Conservation (phyloP, 2,329 filamentous ascomycete genomes). For the Triangularia setosa region DNA sequence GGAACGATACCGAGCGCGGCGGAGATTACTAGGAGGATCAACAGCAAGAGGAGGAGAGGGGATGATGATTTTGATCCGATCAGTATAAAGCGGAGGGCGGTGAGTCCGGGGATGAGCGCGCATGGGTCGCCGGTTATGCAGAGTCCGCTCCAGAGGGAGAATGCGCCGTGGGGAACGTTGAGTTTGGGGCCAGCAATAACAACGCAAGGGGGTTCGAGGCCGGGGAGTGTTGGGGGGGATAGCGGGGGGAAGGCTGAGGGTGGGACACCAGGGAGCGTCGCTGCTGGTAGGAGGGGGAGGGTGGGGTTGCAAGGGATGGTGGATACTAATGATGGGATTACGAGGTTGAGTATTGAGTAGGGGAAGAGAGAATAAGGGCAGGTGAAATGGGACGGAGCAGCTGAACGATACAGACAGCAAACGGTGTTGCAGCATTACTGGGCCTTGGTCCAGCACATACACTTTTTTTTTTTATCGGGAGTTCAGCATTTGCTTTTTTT, state of each 20-base stretch:
- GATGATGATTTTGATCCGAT: conserved; percentile 88
- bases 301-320: conserved; percentile 89
- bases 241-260: conserved; percentile 23
- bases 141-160: conserved; percentile 72
- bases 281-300: conserved; percentile 48
- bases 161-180: conserved; percentile 54
- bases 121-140: conserved; percentile 88
- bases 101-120: conserved; percentile 85
- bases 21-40: conserved; percentile 73
- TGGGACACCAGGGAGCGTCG: conserved; percentile 27
- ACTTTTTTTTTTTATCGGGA: neutral
- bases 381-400: neutral
- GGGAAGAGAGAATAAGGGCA: neutral
- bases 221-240: conserved; percentile 55
- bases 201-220: conserved; percentile 48
- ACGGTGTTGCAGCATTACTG: neutral
- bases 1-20: conserved; percentile 53
- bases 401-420: neutral
- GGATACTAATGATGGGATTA: conserved; percentile 90
- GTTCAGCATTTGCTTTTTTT: no score
- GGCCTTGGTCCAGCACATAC: neutral
- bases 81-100: conserved; percentile 85
- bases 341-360: conserved; percentile 95
- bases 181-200: neutral
- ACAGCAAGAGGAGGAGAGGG: conserved; percentile 70